Conservation (phyloP, 306 rosid species). For the Glycyrrhiza uralensis region DNA sequence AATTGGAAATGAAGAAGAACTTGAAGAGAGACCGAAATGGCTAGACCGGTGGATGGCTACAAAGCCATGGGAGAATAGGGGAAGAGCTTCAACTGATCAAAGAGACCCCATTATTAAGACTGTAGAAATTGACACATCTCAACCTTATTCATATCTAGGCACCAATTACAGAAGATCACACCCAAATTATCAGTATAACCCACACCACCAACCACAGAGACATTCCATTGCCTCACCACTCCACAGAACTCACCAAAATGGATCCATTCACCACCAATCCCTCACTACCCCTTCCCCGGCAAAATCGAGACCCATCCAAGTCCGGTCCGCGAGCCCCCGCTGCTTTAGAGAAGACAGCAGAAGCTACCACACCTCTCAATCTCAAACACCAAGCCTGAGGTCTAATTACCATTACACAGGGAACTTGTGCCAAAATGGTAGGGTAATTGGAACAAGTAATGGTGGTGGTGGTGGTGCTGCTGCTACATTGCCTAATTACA, state of each 20-base stretch:
- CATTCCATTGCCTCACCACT: constrained; percentile 59
- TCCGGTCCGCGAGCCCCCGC: constrained; percentile 81
- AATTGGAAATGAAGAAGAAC: constrained; percentile 73
- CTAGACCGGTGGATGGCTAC: constrained; percentile 76
- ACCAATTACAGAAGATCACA: constrained; percentile 65
- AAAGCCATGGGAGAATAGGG: constrained; percentile 84
- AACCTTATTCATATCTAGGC: constrained; percentile 67
- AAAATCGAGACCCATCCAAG: constrained; percentile 63
- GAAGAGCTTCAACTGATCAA: constrained; percentile 85
- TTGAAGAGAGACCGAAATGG: constrained; percentile 80
- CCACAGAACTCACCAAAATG: constrained; percentile 55
- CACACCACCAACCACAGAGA: constrained; percentile 65
- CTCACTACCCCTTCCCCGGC: constrained; percentile 80
- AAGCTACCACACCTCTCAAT: constrained; percentile 56
- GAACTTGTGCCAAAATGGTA: constrained; percentile 44
- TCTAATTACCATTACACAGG: constrained; percentile 70
- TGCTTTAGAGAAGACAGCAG: constrained; percentile 63
- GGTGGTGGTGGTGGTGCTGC: background rate
- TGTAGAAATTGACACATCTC: constrained; percentile 83
- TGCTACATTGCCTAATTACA: constrained; percentile 78
- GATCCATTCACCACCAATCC: constrained; percentile 52
- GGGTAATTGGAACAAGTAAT: constrained; percentile 39
- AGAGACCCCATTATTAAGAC: constrained; percentile 79
- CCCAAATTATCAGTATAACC: constrained; percentile 62
- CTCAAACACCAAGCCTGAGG: constrained; percentile 90